Conservation (phyloP, 2,329 filamentous ascomycete species). For the Trichoderma koningii region DNA sequence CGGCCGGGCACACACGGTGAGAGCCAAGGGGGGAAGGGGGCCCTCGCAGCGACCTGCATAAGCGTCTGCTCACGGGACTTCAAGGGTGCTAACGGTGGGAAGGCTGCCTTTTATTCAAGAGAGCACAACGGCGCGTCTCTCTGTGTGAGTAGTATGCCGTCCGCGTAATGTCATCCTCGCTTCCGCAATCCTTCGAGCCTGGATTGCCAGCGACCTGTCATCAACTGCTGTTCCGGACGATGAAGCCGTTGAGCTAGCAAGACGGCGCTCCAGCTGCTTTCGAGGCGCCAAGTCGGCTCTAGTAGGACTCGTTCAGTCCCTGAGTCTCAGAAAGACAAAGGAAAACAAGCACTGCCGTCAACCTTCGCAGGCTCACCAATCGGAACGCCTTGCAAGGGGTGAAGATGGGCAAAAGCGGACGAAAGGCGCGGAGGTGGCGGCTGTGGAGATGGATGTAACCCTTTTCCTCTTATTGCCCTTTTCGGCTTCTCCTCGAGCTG, state of each 20-base stretch:
- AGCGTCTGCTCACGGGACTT: constrained; percentile 18
- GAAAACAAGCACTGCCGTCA: constrained; percentile 1
- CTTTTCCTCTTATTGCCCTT: background rate
- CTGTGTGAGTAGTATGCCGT: background rate
- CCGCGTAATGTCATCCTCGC: background rate
- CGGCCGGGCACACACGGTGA: background rate
- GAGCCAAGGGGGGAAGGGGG: background rate
- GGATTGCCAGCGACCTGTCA: background rate
- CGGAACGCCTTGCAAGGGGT: constrained; percentile 11
- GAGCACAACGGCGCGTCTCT: background rate
- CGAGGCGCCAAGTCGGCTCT: background rate
- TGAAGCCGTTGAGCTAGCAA: too few species aligned
- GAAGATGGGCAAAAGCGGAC: background rate
- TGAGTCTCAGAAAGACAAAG: background rate
- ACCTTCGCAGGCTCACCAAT: constrained; percentile 19
- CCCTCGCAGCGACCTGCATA: constrained; percentile 19
- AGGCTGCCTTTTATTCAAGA: background rate
- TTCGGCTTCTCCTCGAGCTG: too few species aligned
- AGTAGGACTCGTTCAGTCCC: constrained; percentile 7
- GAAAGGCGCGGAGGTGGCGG: constrained; percentile 6
- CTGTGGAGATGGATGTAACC: constrained; percentile 18
- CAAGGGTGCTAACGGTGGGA: background rate
- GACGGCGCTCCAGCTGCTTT: background rate
- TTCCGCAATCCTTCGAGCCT: background rate
- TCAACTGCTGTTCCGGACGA: background rate